Conservation (phyloP, 139 green algal species). For the Coccomyxa sp. region DNA sequence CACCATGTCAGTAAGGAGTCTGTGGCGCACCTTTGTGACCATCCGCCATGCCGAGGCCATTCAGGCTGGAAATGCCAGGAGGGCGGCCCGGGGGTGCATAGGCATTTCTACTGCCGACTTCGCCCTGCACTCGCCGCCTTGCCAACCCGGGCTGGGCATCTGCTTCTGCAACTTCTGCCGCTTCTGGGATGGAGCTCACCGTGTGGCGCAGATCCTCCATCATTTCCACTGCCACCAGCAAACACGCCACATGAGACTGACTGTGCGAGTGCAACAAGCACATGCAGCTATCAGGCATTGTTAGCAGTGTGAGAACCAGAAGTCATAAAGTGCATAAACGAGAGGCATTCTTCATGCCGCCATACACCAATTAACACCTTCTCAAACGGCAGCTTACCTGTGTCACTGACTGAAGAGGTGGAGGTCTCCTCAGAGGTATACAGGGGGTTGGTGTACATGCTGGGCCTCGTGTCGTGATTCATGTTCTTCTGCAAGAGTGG, state of each 20-base stretch:
- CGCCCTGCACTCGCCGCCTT: neutral
- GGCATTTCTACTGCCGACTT: neutral
- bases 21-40: no score
- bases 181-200: neutral
- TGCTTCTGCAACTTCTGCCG: neutral
- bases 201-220: neutral
- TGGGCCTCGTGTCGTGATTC: neutral
- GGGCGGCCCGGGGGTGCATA: neutral
- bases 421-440: conserved; percentile 3
- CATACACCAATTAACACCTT: no score
- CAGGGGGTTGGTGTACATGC: neutral
- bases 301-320: no score
- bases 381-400: no score
- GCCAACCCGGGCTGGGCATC: neutral
- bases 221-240: neutral
- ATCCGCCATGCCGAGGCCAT: neutral
- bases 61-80: neutral
- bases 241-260: no score
- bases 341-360: no score
- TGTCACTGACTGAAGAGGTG: neutral
- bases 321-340: no score
- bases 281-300: no score
- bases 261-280: no score
- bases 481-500: neutral
- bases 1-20: no score